These are phyloP conservation scores for Tylopilus intermedius DNA, from an alignment of 768 basidiomycete species.

Conservation along the genomic window DNA sequence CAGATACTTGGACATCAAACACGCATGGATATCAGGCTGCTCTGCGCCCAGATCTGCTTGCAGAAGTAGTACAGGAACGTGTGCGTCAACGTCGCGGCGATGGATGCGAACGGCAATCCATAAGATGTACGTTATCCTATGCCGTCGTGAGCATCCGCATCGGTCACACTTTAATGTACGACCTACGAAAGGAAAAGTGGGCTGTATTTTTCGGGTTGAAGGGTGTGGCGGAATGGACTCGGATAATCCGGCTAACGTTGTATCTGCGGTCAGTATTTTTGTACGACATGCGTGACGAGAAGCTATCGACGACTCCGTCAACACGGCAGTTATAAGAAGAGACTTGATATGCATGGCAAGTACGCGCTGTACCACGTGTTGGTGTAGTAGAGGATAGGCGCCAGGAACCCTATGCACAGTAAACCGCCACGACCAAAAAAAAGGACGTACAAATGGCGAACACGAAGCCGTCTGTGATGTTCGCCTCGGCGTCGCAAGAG, in stretches of 20 bases:
- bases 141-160: neutral
- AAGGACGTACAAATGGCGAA: conserved; percentile 59
- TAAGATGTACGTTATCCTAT: conserved; percentile 63
- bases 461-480: conserved; percentile 56
- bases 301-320: conserved; percentile 26
- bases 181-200: conserved; percentile 54
- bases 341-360: conserved; percentile 42
- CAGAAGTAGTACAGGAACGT: conserved; percentile 72
- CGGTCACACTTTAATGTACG: neutral
- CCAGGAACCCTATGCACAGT: conserved; percentile 49
- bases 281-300: conserved; percentile 61
- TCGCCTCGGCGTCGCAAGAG: conserved; percentile 75
- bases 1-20: conserved; percentile 53
- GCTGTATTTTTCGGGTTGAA: conserved; percentile 54
- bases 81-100: conserved; percentile 72
- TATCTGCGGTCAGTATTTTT: conserved; percentile 58
- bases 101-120: conserved; percentile 77
- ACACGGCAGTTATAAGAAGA: neutral
- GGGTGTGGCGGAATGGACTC: conserved; percentile 37
- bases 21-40: conserved; percentile 69
- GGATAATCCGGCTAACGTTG: conserved; percentile 55
- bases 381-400: conserved; percentile 63
- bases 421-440: conserved; percentile 43
- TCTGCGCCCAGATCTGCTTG: conserved; percentile 71
- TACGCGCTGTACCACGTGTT: conserved; percentile 58